Percentiles rank a stretch among this genome's conserved stretches.
Evolutionary conservation across 2,329 filamentous ascomycete genomes (phyloP).

Genomic region (Monosporascus sp.): DNA sequence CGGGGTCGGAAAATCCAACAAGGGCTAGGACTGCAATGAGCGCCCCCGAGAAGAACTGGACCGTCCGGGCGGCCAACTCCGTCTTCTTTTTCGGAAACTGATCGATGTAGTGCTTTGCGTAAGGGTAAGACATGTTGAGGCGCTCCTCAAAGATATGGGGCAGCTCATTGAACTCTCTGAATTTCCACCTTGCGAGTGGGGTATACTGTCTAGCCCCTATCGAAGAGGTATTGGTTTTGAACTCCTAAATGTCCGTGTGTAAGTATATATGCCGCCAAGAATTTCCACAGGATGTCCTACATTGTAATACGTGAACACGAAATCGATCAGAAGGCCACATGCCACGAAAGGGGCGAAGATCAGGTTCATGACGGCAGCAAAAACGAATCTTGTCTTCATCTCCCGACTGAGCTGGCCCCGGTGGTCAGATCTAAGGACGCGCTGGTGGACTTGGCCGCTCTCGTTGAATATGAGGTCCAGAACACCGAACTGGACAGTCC

Average conservation of each 20-base stretch:
- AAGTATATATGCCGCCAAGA: conserved; percentile 4
- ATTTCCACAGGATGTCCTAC: conserved; percentile 37
- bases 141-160: conserved; percentile 87
- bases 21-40: conserved; percentile 80
- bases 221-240: conserved; percentile 86
- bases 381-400: conserved; percentile 70
- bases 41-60: conserved; percentile 83
- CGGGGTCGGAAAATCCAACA: conserved; percentile 81
- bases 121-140: conserved; percentile 90
- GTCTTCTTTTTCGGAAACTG: conserved; percentile 96
- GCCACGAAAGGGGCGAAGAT: conserved; percentile 82
- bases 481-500: conserved; percentile 86
- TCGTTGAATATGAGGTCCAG: conserved; percentile 93
- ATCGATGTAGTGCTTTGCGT: conserved; percentile 85
- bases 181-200: conserved; percentile 93
- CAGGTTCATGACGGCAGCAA: conserved; percentile 81
- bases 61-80: conserved; percentile 75
- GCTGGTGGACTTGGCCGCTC: conserved; percentile 76
- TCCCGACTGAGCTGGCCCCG: conserved; percentile 73
- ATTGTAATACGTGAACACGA: conserved; percentile 94
- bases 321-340: conserved; percentile 79
- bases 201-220: conserved; percentile 89
- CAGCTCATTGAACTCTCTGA: conserved; percentile 95
- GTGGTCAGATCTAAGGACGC: conserved; percentile 80
- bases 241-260: conserved; percentile 58